Percentiles rank a stretch among this genome's conserved stretches.
phyloP scores from a whole-genome alignment of 768 basidiomycete genomes.

The Boletus eberwhitei region DNA sequence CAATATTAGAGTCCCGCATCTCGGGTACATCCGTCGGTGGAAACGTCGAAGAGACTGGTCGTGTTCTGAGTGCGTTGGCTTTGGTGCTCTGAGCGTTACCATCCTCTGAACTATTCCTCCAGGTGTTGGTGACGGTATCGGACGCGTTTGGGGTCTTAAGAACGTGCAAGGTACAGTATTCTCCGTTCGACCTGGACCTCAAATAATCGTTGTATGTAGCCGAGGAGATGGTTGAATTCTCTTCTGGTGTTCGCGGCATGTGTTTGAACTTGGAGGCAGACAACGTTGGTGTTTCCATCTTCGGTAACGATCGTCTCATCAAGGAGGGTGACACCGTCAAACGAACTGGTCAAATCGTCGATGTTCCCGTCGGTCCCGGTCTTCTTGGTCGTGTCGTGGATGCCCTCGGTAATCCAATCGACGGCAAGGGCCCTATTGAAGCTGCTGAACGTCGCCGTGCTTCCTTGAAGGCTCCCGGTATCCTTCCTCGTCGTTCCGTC shows the following conservation, averaged over 20 bases:
- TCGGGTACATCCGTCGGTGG: constrained; percentile 85
- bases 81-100: neutral
- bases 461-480: constrained; percentile 98
- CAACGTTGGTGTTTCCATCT: constrained; percentile 99
- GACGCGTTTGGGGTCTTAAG: constrained; percentile 97
- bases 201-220: constrained; percentile 42
- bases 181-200: neutral
- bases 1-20: constrained; percentile 98
- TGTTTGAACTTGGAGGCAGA: constrained; percentile 99
- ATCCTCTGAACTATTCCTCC: constrained; percentile 9
- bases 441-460: constrained; percentile 94
- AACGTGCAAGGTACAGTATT: constrained; percentile 86
- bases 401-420: constrained; percentile 99
- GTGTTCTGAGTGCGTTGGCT: constrained; percentile 82
- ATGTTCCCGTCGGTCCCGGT: constrained; percentile 96
- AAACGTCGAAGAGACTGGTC: constrained; percentile 99
- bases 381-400: constrained; percentile 99
- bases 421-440: constrained; percentile 97
- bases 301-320: constrained; percentile 97
- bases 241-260: constrained; percentile 99
- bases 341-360: constrained; percentile 99
- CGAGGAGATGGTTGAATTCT: constrained; percentile 99
- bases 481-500: constrained; percentile 98
- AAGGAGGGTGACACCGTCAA: constrained; percentile 99
- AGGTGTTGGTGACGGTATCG: constrained; percentile 99